phyloP scores from a whole-genome alignment of 495 filamentous ascomycete species.

The Trichoderma reesei region DNA sequence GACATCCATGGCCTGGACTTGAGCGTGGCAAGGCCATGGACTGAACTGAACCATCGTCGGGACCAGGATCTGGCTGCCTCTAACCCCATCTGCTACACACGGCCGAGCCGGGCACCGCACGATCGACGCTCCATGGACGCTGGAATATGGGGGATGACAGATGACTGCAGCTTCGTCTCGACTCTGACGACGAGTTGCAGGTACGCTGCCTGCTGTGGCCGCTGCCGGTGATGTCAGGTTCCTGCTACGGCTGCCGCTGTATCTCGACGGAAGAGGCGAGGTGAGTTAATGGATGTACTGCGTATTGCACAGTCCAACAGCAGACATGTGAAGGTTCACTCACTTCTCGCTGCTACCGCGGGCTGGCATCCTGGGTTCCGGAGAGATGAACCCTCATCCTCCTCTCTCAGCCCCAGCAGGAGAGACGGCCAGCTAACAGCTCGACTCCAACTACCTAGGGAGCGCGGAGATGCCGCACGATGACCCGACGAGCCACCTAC shows the following conservation, averaged over 20 bases:
- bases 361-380: no score
- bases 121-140: neutral
- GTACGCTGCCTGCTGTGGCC: neutral
- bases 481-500: neutral
- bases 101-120: conserved; percentile 1
- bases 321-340: no score
- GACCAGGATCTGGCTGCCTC: neutral
- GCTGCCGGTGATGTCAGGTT: no score
- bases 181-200: neutral
- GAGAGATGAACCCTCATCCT: no score
- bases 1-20: neutral
- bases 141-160: neutral
- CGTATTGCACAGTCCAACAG: no score
- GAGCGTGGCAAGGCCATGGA: neutral
- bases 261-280: no score
- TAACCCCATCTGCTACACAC: conserved; percentile 2
- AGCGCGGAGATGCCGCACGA: conserved; percentile 4
- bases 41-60: neutral
- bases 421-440: no score
- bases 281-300: no score
- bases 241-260: no score
- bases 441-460: neutral
- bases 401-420: no score
- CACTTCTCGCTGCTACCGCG: no score
- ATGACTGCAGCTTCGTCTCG: neutral